phyloP scores from a whole-genome alignment of 495 filamentous ascomycete genomes.

The Extremus antarcticus region DNA sequence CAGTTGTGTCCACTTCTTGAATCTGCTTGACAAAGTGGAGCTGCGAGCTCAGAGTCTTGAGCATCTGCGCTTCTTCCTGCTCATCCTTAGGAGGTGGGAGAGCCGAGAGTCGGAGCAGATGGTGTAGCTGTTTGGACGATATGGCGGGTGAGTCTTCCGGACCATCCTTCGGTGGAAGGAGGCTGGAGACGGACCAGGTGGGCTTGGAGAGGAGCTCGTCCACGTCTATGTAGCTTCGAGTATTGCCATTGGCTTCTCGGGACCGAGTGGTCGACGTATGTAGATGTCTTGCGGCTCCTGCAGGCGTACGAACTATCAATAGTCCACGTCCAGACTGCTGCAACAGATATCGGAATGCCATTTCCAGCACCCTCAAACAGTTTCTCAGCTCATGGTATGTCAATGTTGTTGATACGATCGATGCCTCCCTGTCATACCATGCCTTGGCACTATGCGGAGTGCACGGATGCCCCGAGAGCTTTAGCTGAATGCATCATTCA shows the following conservation, averaged over 20 bases:
- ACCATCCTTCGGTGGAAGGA: constrained; percentile 46
- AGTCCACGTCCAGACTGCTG: no score
- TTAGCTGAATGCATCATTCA: not conserved
- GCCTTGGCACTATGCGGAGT: no score
- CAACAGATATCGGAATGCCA: no score
- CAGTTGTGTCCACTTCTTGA: constrained; percentile 63
- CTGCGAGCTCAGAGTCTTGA: constrained; percentile 66
- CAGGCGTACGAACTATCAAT: no score
- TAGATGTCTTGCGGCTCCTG: not conserved
- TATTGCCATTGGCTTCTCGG: not conserved
- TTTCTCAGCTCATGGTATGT: no score
- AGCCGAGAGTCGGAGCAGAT: constrained; percentile 84
- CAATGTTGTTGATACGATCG: no score
- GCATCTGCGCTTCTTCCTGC: constrained; percentile 51
- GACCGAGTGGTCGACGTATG: not conserved
- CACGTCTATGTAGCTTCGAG: constrained; percentile 29
- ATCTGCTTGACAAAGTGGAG: constrained; percentile 81
- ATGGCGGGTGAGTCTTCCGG: constrained; percentile 28
- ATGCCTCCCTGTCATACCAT: no score
- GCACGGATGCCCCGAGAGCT: not conserved
- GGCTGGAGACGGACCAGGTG: constrained; percentile 74
- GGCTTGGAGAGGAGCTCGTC: constrained; percentile 55
- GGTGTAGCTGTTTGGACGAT: constrained; percentile 52
- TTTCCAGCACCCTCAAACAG: no score
- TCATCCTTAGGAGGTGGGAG: constrained; percentile 57